Conservation (phyloP, 73 alveolate species). For the Paramecium sexaurelia region DNA sequence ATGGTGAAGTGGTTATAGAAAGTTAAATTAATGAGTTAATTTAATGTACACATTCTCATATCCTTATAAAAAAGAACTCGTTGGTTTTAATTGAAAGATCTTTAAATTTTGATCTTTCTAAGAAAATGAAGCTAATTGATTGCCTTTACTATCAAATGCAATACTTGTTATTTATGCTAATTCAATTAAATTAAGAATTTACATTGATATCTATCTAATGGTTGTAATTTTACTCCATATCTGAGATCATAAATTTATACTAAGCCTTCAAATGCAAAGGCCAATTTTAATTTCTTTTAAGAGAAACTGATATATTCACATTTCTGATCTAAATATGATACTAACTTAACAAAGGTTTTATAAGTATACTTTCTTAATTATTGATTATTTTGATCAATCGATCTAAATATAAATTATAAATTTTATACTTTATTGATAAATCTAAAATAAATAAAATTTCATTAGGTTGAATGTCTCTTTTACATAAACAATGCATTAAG, state of each 20-base stretch:
- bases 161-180: slow-evolving; percentile 44
- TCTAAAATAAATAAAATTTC: slow-evolving; percentile 1
- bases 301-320: neutral
- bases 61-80: slow-evolving; percentile 23
- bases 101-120: slow-evolving; percentile 38
- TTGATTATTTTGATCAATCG: slow-evolving; percentile 10
- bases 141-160: slow-evolving; percentile 41
- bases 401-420: neutral
- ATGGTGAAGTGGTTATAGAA: neutral
- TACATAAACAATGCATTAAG: neutral
- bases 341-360: neutral
- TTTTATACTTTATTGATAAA: neutral
- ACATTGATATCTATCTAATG: slow-evolving; percentile 56
- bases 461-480: neutral
- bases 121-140: slow-evolving; percentile 50
- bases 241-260: slow-evolving; percentile 24
- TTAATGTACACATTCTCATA: slow-evolving; percentile 45
- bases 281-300: neutral
- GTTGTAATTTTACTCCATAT: slow-evolving; percentile 36
- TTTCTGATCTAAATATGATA: neutral
- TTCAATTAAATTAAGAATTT: neutral
- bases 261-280: slow-evolving; percentile 34
- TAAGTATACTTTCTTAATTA: slow-evolving; percentile 5
- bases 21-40: slow-evolving; percentile 37
- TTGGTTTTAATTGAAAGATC: slow-evolving; percentile 27